Evolutionary conservation across 2,329 filamentous ascomycete species (phyloP), one percentile per base, ranked within the genome.

Genomic region (Xylariales sp.): DNA sequence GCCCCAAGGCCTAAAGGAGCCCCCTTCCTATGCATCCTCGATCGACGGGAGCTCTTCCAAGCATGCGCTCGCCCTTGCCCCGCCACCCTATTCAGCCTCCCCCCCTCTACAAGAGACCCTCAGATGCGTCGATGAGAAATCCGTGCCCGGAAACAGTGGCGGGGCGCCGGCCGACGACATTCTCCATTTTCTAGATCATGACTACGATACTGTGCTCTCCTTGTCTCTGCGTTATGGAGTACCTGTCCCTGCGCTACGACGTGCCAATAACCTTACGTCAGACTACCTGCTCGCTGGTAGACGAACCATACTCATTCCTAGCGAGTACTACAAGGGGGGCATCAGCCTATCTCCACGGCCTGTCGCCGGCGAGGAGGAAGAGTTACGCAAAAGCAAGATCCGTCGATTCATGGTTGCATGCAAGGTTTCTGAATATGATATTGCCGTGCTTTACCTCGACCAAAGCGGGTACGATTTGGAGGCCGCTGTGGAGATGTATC

Each of bases 351-450:
- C 81, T 31, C 84, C 85, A 2, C 67, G 74, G 19, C 85, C 86
- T 0, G 51, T 86, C n/a, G 83, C 85, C 38, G 79, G 82, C 33
- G 85, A 88, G 54, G 83, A 85, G 31, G 85, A 88, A 52, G 82
- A 86, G 61, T 66, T 74, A 34, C 73, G 80, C 45, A 90, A 87
- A 62, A 71, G 66, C 14, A 82, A 81, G 54, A 72, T 91, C 23
- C 71, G 87, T 29, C 76, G 83, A 44, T 91, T 83, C 69, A 90
- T 90, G 86, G 79, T 88, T 3, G 71, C 73, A 2, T 87, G 82
- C 62, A 91, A 91, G 56, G 83, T 87, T 19, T 67, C 76, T 17
- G 83, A 90, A 67, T 90, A 81, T 63, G 83, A 88, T 54, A 69
- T 88, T 35, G 87, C 87, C 2, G 57, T 85, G 19, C 57, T 90